Percentiles rank a stretch among this genome's conserved stretches.
These are phyloP conservation scores for Glebionis coronaria DNA, from an alignment of 129 eudicot species.

Conservation along the genomic window DNA sequence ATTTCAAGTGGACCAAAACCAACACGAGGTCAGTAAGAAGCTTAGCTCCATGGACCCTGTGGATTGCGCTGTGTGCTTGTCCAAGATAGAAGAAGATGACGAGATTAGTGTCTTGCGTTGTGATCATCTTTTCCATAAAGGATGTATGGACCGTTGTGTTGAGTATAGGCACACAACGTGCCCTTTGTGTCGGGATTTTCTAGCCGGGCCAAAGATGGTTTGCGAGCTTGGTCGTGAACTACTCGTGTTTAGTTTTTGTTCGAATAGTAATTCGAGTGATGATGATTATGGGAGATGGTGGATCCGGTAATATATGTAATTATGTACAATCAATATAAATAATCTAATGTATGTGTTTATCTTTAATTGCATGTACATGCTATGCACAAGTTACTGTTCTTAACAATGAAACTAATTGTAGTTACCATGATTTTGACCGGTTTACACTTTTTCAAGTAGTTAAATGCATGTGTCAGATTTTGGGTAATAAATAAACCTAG, in stretches of 20 bases:
- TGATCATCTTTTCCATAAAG: constrained; percentile 34
- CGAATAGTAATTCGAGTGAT: background rate
- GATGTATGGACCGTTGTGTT: constrained; percentile 34
- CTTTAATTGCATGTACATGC: no score
- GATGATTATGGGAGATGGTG: constrained; percentile 24
- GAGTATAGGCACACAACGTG: constrained; percentile 25
- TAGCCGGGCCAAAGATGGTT: constrained; percentile 21
- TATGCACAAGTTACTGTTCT: no score
- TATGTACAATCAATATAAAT: no score
- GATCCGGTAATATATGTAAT: constrained; percentile 7
- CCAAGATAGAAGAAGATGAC: constrained; percentile 29
- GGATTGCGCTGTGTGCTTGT: constrained; percentile 34
- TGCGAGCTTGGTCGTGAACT: constrained; percentile 25
- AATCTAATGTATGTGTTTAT: no score
- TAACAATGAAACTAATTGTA: no score
- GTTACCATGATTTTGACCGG: no score
- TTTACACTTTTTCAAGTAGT: no score
- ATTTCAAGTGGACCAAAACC: background rate
- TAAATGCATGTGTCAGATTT: no score
- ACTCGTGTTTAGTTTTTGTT: background rate
- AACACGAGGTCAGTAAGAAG: background rate
- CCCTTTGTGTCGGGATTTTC: constrained; percentile 33
- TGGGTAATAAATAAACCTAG: no score
- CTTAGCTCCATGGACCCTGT: background rate
- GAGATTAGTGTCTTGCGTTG: constrained; percentile 27